Percentiles rank a stretch among this genome's conserved stretches.
Conservation (phyloP, 345 rosid species). For the Durio zibethinus region DNA sequence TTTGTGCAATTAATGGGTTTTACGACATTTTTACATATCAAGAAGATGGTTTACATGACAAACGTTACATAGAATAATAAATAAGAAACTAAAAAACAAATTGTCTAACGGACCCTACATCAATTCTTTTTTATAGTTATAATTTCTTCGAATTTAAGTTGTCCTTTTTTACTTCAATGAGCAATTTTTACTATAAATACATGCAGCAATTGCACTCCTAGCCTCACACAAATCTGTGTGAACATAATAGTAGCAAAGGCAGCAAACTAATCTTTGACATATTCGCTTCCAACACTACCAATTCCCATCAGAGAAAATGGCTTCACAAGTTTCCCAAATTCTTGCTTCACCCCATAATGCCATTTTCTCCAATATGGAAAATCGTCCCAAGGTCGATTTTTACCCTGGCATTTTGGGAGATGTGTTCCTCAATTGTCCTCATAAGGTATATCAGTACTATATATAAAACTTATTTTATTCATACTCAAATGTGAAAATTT, state of each 20-base stretch:
- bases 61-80: no score
- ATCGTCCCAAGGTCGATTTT: background rate
- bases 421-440: conserved; percentile 3
- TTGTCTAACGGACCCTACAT: background rate
- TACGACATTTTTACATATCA: no score
- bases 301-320: background rate
- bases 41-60: no score
- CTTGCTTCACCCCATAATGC: no score
- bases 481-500: no score
- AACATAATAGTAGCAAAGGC: background rate
- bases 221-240: background rate
- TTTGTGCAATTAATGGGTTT: no score
- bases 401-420: conserved; percentile 6
- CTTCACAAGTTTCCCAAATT: background rate
- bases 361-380: background rate
- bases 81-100: no score
- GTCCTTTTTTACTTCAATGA: background rate
- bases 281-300: background rate
- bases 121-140: background rate
- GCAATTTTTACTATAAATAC: background rate
- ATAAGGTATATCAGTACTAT: background rate
- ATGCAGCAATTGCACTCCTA: background rate
- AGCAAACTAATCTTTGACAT: background rate
- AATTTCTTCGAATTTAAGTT: background rate
- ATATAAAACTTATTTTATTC: no score